Evolutionary conservation across 768 basidiomycete species (phyloP).

Genomic region (Termitomyces sp.): DNA sequence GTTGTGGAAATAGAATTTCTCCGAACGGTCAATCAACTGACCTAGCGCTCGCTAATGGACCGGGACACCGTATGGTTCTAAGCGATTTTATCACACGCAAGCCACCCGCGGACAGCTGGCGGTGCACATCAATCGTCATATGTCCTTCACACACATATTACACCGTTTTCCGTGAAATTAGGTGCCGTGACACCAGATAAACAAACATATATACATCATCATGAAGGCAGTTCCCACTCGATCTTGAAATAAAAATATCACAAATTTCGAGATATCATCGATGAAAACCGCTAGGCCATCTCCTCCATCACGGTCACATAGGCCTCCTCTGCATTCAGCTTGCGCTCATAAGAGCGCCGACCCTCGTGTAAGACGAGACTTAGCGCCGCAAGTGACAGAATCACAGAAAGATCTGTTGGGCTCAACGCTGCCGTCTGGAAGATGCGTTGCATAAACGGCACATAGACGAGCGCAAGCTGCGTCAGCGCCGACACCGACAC

Average conservation of each 20-base stretch:
- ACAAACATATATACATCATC: background rate
- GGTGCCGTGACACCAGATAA: background rate
- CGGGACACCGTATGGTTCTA: background rate
- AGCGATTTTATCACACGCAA: background rate
- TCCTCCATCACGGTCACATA: constrained; percentile 53
- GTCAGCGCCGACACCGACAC: constrained; percentile 83
- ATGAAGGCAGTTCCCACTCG: too few relatives aligned
- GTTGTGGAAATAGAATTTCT: constrained; percentile 4
- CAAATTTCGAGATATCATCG: background rate
- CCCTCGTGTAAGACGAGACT: constrained; percentile 76
- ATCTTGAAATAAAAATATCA: background rate
- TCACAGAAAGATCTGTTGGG: constrained; percentile 60
- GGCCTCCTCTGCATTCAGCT: constrained; percentile 48
- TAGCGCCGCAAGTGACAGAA: constrained; percentile 62
- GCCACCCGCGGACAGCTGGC: background rate
- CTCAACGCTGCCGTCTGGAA: constrained; percentile 91
- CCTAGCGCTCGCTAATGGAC: background rate
- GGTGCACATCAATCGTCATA: background rate
- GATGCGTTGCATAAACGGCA: constrained; percentile 85
- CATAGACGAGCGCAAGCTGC: constrained; percentile 84
- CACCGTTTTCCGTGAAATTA: background rate
- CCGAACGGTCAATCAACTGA: constrained; percentile 9
- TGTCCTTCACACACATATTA: background rate
- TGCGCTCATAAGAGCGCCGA: constrained; percentile 73
- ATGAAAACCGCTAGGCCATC: constrained; percentile 22